phyloP scores from a whole-genome alignment of 768 basidiomycete genomes.

The Russula foetens region DNA sequence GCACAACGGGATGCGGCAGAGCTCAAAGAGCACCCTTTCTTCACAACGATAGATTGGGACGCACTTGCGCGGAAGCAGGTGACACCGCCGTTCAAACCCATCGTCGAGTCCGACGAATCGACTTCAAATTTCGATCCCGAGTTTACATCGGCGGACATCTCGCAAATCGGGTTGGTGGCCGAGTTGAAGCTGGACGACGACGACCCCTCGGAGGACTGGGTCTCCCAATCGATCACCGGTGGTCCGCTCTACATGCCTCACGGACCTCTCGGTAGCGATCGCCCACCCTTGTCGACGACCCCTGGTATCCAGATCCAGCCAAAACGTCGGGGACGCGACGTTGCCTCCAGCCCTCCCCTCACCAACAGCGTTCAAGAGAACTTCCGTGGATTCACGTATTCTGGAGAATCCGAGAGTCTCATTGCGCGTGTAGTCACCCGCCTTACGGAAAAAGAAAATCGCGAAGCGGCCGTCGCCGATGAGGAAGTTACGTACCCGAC shows the following conservation, averaged over 20 bases:
- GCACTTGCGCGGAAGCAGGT: constrained; percentile 81
- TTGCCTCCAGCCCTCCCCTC: constrained; percentile 48
- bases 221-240: constrained; percentile 28
- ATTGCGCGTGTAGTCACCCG: constrained; percentile 34
- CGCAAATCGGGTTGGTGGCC: constrained; percentile 50
- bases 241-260: constrained; percentile 55
- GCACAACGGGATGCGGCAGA: constrained; percentile 86
- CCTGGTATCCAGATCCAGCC: constrained; percentile 14
- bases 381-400: constrained; percentile 90
- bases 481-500: constrained; percentile 38
- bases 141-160: constrained; percentile 89
- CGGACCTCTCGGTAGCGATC: constrained; percentile 57
- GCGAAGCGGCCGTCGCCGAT: constrained; percentile 23
- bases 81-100: constrained; percentile 95
- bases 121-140: constrained; percentile 98
- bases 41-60: constrained; percentile 85
- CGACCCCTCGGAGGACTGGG: constrained; percentile 69
- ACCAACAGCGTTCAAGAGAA: constrained; percentile 94
- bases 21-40: constrained; percentile 94
- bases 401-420: constrained; percentile 58
- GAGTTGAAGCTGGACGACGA: constrained; percentile 35
- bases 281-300: constrained; percentile 17
- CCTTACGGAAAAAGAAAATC: constrained; percentile 27
- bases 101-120: constrained; percentile 96
- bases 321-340: constrained; percentile 26